Evolutionary conservation across 2,329 filamentous ascomycete species (phyloP), one percentile per base, ranked within the genome.

Genomic region (Colletotrichum lupini): DNA sequence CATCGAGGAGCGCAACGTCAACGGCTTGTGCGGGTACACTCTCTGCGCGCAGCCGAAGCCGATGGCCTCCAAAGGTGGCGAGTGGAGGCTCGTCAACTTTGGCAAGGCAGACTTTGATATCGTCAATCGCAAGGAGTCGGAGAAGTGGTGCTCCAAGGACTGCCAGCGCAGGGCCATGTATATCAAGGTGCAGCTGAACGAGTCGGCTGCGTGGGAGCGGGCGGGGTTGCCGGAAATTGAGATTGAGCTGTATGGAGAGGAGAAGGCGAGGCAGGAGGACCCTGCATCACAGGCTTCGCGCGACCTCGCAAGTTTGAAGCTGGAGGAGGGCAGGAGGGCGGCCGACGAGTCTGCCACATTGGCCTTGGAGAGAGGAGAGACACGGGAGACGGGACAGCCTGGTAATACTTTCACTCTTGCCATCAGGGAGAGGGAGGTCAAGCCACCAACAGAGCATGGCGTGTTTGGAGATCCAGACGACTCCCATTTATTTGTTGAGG

Each of bases 1-100:
- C 62, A 92, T 98, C 73, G 89, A 93, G 76, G 97, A 99, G 85
- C 93, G 97, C 78, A 97, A 97, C 81, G 93, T 94, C 76, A 92
- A 94, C 77, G 90, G 89, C 56, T 87, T 90, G 24, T 99, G 97
- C 83, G 97, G 95, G 1, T 98, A 98, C 81, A 87, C 90, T 0
- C 87, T 98, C 32, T 99, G 97, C 81, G 84, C 90, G 1, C 88
- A 87, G 19, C 87, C 90, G n/a, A 91, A 91, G 52, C 86, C 88
- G 37, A 86, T 87, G 37, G 86, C 89, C 64, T 84, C 87, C 19
- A 84, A 86, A 12, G 88, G 87, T 1, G 92, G 91, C 19, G 90
- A 91, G 75, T 95, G 92, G 84, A 92, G 93, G 79, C 87, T 97
- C 35, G 84, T 93, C 26, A 83, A 84, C 71, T 83, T 79, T 74